phyloP scores from a whole-genome alignment of 2,329 filamentous ascomycete genomes.

The Xylariaceae sp. region DNA sequence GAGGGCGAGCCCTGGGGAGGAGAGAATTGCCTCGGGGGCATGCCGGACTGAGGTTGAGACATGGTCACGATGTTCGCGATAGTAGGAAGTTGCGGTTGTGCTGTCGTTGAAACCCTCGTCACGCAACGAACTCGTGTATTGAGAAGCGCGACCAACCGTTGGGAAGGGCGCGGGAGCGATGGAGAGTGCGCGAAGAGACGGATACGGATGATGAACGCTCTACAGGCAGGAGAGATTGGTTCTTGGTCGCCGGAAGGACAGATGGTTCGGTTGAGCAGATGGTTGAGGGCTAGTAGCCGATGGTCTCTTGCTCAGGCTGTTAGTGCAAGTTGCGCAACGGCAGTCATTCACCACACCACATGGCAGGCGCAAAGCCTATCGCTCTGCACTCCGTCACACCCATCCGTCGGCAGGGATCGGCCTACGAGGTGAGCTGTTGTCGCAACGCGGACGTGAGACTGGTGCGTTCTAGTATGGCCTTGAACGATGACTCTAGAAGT shows the following conservation, averaged over 20 bases:
- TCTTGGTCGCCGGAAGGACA: too few species aligned
- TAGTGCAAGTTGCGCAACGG: not conserved
- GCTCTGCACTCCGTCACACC: conserved; percentile 41
- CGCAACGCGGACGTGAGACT: too few species aligned
- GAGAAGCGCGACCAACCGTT: too few species aligned
- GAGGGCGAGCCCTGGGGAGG: conserved; percentile 54
- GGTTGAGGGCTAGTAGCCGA: not conserved
- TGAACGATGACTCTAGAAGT: too few species aligned
- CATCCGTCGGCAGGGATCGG: conserved; percentile 39
- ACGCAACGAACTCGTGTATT: too few species aligned
- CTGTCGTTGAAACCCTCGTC: too few species aligned
- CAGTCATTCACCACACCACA: conserved; percentile 27
- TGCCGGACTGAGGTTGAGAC: conserved; percentile 27
- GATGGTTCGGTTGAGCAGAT: too few species aligned
- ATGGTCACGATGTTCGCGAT: conserved; percentile 12
- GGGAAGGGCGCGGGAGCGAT: not conserved
- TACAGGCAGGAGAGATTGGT: not conserved
- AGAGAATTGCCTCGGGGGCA: conserved; percentile 30
- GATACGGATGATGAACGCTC: not conserved
- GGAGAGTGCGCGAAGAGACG: not conserved
- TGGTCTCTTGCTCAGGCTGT: not conserved
- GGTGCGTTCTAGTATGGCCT: too few species aligned
- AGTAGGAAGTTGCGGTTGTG: not conserved
- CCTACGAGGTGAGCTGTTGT: not conserved
- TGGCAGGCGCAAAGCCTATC: conserved; percentile 47